Evolutionary conservation across 202 grass and related monocot genomes (phyloP), one percentile per base, ranked within the genome.

Genomic region (Dendrocalamus latiflorus): DNA sequence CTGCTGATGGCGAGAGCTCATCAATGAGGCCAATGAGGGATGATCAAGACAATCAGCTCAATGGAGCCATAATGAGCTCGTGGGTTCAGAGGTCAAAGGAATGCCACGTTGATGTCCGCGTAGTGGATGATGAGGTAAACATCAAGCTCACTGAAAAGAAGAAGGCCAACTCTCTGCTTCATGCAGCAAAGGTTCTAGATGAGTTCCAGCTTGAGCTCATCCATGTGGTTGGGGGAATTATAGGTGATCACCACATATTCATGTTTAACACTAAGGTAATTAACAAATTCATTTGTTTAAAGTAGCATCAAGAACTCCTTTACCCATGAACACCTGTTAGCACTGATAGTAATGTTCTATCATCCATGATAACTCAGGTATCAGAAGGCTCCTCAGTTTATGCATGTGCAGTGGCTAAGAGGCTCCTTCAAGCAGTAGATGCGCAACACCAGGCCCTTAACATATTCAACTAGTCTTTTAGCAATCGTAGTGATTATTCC

Each of bases 391-490:
- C 89, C 28, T 94, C 94, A 8, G 65, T 90, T 63, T 92, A 97
- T 85, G 94, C 94, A 49, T 88, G 91, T 75, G 85, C 88, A 8
- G 85, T 92, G 73, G 91, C 89, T 37, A 97, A 89, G 83, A 94
- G 86, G 83, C 67, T 97, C 70, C 55, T 97, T 43, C 85, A 94
- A 74, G 87, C 86, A 44, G 83, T 92, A 60, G 94, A 97, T 57
- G 78, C 38, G 24, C 80, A 88, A 21, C 76, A 76, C 48, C 73
- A 74, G 37, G 63, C 74, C 57, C 55, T 70, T 78, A 74, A 77
- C 83, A 73, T 82, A 61, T 84, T 80, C 70, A 66, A 70, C 69
- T 90, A 86, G 54, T 30, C 72, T n/a, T 55, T 89, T 80, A 84
- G 74, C 48, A 33, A n/a, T 49, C 47, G 9, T 74, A 50, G 37